A percentile compares a stretch with the other conserved stretches of the same genome.
These are phyloP conservation scores for Dactylellina drechsleri DNA, from an alignment of 2,329 filamentous ascomycete species.

Conservation along the genomic window DNA sequence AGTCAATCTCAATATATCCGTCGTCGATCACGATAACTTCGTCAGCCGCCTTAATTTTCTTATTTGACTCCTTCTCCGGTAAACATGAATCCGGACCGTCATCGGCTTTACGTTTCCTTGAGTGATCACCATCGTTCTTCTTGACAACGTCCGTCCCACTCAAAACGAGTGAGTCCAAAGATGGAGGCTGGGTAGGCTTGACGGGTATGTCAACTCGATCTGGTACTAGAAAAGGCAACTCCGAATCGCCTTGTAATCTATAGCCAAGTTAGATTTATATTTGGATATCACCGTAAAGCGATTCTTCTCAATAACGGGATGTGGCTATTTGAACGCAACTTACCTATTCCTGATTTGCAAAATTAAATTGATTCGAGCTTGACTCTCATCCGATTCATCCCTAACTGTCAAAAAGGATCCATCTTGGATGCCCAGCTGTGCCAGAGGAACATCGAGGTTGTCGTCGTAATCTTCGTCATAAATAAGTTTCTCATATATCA, in stretches of 20 bases:
- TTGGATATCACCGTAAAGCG: too few species aligned
- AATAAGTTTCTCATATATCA: slow-evolving; percentile 79
- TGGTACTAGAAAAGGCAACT: slow-evolving; percentile 53
- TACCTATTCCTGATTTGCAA: slow-evolving; percentile 74
- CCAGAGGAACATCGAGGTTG: slow-evolving; percentile 81
- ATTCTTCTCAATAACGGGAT: too few species aligned
- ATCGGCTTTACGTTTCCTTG: slow-evolving; percentile 48
- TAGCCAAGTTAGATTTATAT: background rate
- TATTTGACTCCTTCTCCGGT: slow-evolving; percentile 31
- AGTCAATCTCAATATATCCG: slow-evolving; percentile 73
- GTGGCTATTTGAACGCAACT: slow-evolving; percentile 55
- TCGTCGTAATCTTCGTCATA: slow-evolving; percentile 91
- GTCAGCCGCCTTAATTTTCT: slow-evolving; percentile 39
- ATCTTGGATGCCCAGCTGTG: slow-evolving; percentile 77
- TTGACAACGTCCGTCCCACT: slow-evolving; percentile 57
- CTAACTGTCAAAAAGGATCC: slow-evolving; percentile 83
- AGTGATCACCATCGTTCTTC: slow-evolving; percentile 29
- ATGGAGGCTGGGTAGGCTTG: slow-evolving; percentile 62
- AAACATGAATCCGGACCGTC: slow-evolving; percentile 14
- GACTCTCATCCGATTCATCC: slow-evolving; percentile 80
- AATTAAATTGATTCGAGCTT: slow-evolving; percentile 78
- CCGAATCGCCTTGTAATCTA: slow-evolving; percentile 61
- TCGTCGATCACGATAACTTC: slow-evolving; percentile 61
- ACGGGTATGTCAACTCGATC: slow-evolving; percentile 63
- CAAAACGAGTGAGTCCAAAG: slow-evolving; percentile 59